Evolutionary conservation across 495 filamentous ascomycete species (phyloP).

Genomic region (Cryomyces minteri): DNA sequence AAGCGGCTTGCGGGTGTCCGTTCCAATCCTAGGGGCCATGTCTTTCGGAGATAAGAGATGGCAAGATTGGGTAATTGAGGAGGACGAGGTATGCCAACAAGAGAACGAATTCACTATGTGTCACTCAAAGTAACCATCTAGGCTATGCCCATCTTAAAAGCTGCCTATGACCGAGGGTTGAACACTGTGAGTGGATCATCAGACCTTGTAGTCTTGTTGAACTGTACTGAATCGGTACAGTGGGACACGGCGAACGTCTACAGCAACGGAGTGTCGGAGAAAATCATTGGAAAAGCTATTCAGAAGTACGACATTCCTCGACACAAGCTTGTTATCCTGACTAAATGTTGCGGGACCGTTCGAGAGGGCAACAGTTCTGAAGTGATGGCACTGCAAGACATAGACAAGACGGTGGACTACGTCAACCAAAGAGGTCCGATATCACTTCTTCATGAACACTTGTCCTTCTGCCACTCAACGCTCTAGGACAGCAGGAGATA

Average conservation of each 20-base stretch:
- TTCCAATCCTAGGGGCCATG: slow-evolving; percentile 31
- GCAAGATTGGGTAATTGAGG: slow-evolving; percentile 25
- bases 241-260: slow-evolving; percentile 25
- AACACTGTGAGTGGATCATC: slow-evolving; percentile 14
- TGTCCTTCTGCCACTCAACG: not conserved
- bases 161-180: slow-evolving; percentile 23
- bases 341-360: slow-evolving; percentile 25
- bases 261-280: slow-evolving; percentile 23
- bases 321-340: slow-evolving; percentile 26
- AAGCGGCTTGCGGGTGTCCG: slow-evolving; percentile 26
- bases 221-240: not conserved
- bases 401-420: slow-evolving; percentile 24
- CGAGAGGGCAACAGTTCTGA: slow-evolving; percentile 16
- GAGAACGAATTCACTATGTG: not conserved
- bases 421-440: slow-evolving; percentile 21
- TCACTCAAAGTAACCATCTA: not conserved
- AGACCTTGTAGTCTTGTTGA: too few species aligned
- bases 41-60: slow-evolving; percentile 22
- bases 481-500: not conserved
- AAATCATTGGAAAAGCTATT: slow-evolving; percentile 28
- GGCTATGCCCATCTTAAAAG: slow-evolving; percentile 14
- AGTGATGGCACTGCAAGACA: slow-evolving; percentile 5
- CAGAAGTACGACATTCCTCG: slow-evolving; percentile 26
- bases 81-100: slow-evolving; percentile 14
- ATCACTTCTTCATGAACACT: not conserved